phyloP scores from a whole-genome alignment of 352 stramenopile species.

The Phytopythium ostracodes region DNA sequence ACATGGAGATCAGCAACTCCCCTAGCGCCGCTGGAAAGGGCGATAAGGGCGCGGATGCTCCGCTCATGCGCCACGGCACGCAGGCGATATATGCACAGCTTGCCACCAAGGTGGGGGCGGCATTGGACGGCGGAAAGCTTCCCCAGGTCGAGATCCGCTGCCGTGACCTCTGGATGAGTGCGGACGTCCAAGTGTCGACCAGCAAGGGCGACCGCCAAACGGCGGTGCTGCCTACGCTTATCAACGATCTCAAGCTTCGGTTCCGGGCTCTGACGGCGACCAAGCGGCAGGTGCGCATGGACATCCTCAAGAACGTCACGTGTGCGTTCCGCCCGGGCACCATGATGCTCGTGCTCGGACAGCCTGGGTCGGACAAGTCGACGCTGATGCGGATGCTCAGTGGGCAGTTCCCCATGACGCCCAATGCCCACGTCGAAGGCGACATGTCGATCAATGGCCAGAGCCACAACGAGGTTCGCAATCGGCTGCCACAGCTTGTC shows the following conservation, averaged over 20 bases:
- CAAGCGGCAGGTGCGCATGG: constrained; percentile 2
- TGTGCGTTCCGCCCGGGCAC: neutral
- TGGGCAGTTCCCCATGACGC: constrained; percentile 8
- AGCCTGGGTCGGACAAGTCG: constrained; percentile 21
- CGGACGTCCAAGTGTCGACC: constrained; percentile 5
- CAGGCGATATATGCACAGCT: neutral
- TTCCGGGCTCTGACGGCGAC: neutral
- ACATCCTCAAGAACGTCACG: constrained; percentile 3
- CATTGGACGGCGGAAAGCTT: constrained; percentile 3
- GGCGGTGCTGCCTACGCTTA: constrained; percentile 12
- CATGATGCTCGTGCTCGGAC: constrained; percentile 4
- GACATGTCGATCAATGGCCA: constrained; percentile 16
- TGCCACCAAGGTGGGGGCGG: constrained; percentile 15
- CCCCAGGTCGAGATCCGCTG: constrained; percentile 25
- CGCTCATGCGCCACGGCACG: neutral
- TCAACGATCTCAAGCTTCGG: constrained; percentile 2
- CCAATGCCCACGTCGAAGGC: constrained; percentile 6
- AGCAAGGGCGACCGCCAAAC: neutral
- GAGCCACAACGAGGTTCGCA: neutral
- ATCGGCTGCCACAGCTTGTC: constrained; percentile 13
- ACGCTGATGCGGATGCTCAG: constrained; percentile 16
- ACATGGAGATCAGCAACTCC: neutral
- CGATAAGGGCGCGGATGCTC: neutral
- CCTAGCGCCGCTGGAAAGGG: neutral
- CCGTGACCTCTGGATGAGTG: constrained; percentile 14